Conservation (phyloP, 805 yeast genomes). For the Saturnispora galanensis region DNA sequence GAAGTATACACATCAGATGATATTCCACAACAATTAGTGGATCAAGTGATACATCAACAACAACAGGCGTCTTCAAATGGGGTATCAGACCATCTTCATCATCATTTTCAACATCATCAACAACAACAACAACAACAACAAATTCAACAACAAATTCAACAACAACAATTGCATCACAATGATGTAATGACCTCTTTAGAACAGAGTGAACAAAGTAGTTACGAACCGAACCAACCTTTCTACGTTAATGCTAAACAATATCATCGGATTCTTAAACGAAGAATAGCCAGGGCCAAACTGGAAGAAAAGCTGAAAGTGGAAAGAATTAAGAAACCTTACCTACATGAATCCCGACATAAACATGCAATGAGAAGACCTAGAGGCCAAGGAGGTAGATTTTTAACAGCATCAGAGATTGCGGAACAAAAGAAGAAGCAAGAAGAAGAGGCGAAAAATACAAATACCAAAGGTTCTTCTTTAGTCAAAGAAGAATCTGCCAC, state of each 20-base stretch:
- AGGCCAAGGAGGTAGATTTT: constrained; percentile 96
- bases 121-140: constrained; percentile 5
- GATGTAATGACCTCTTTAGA: background rate
- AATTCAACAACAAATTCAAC: background rate
- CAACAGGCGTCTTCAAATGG: no score
- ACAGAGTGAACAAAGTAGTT: background rate
- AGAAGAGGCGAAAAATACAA: background rate
- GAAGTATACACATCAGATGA: background rate
- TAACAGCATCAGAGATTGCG: constrained; percentile 89
- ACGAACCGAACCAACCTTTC: constrained; percentile 71
- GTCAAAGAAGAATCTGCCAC: background rate
- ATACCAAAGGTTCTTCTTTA: background rate
- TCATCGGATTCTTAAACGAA: constrained; percentile 84
- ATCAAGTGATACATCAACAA: background rate
- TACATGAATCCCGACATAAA: constrained; percentile 95
- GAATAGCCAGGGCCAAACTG: constrained; percentile 86
- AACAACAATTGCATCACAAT: background rate
- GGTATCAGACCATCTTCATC: background rate
- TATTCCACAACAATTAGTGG: constrained; percentile 1
- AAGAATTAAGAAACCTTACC: constrained; percentile 83
- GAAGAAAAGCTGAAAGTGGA: constrained; percentile 84
- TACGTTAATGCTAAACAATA: constrained; percentile 98
- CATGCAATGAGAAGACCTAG: constrained; percentile 99
- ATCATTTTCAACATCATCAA: background rate
- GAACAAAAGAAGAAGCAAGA: constrained; percentile 26